Conservation (phyloP, 495 filamentous ascomycete genomes). For the Aspergillus ellipticus region DNA sequence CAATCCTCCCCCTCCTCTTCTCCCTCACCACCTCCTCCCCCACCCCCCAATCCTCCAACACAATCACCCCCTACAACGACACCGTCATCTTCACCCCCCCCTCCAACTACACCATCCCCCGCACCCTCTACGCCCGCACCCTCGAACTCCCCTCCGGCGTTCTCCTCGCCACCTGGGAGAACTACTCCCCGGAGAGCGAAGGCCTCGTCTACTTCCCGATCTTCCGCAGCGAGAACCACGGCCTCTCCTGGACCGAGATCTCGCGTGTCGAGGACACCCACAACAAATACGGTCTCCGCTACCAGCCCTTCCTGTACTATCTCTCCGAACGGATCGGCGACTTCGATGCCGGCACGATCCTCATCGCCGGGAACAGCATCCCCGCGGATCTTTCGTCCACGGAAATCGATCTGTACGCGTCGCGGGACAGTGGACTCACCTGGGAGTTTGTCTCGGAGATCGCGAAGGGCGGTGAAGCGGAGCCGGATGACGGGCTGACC, state of each 20-base stretch:
- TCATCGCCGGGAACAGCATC: constrained; percentile 61
- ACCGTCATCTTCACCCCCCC: constrained; percentile 33
- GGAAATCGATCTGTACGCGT: constrained; percentile 65
- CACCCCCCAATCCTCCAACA: neutral
- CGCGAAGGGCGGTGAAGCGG: constrained; percentile 58
- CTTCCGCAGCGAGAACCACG: constrained; percentile 58
- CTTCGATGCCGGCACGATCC: constrained; percentile 55
- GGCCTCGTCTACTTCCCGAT: constrained; percentile 35
- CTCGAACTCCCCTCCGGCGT: constrained; percentile 24
- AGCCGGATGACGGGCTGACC: constrained; percentile 58
- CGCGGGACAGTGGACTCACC: constrained; percentile 51
- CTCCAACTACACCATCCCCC: constrained; percentile 31
- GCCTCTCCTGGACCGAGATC: constrained; percentile 59
- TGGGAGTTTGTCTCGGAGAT: constrained; percentile 67
- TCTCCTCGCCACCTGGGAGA: constrained; percentile 52
- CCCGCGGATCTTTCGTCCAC: constrained; percentile 59
- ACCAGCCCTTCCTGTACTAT: constrained; percentile 65
- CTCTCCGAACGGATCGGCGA: constrained; percentile 53
- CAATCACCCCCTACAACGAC: constrained; percentile 11
- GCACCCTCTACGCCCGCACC: constrained; percentile 25
- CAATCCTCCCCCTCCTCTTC: neutral
- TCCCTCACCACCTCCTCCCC: neutral
- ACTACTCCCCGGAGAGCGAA: constrained; percentile 53
- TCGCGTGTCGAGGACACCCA: constrained; percentile 58
- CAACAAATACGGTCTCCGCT: constrained; percentile 61